Percentiles rank a stretch among this genome's conserved stretches.
Conservation (phyloP, 345 rosid species). For the Rhodamnia rubescens region DNA sequence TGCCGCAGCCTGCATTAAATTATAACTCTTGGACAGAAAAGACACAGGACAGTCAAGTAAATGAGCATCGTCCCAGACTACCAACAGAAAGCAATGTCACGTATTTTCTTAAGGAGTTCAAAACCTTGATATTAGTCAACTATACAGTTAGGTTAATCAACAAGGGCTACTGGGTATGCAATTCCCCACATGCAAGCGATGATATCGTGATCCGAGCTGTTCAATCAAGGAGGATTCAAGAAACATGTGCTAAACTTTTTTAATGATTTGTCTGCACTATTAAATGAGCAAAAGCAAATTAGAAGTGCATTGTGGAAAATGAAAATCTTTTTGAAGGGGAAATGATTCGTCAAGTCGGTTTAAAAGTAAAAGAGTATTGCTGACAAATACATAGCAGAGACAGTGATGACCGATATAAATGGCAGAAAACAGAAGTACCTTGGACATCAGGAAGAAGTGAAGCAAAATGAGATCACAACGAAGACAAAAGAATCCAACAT, state of each 20-base stretch:
- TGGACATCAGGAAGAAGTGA: background rate
- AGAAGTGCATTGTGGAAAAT: background rate
- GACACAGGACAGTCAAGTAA: background rate
- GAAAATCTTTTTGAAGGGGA: background rate
- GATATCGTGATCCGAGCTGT: background rate
- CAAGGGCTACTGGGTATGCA: background rate
- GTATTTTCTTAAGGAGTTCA: background rate
- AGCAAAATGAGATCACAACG: background rate
- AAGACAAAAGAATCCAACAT: background rate
- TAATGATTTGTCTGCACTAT: background rate
- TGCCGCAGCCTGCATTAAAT: conserved; percentile 64
- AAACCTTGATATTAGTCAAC: background rate
- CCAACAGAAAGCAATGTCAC: background rate
- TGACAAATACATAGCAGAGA: background rate
- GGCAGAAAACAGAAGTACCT: background rate
- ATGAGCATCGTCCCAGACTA: background rate
- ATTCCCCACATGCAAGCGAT: background rate
- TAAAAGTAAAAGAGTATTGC: background rate
- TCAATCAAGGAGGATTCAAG: background rate
- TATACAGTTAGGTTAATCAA: background rate
- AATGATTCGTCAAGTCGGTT: background rate
- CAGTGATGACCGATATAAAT: background rate
- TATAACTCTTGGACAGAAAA: background rate
- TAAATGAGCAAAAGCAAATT: background rate
- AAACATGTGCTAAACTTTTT: background rate